A percentile compares a stretch with the other conserved stretches of the same genome.
These are phyloP conservation scores for Mrakia hoshinonis DNA, from an alignment of 768 basidiomycete species.

Conservation along the genomic window DNA sequence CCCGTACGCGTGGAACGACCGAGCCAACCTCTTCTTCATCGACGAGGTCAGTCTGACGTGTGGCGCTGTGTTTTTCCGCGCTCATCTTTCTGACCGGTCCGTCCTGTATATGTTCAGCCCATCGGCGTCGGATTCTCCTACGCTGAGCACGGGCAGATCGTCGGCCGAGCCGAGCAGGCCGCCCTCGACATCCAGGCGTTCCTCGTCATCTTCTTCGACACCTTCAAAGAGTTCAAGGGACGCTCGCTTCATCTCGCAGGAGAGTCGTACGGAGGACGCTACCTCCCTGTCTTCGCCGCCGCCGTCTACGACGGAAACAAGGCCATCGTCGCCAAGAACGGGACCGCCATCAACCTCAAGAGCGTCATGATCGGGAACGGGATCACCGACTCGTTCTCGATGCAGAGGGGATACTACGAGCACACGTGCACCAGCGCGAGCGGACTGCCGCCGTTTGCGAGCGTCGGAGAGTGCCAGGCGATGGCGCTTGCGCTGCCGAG, in stretches of 20 bases:
- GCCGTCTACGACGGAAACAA: conserved; percentile 66
- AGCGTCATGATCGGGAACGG: conserved; percentile 63
- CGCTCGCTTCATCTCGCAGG: conserved; percentile 64
- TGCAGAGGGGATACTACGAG: conserved; percentile 20
- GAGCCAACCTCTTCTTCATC: conserved; percentile 44
- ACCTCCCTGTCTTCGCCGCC: conserved; percentile 53
- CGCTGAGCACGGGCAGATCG: conserved; percentile 58
- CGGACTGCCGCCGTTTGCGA: conserved; percentile 48
- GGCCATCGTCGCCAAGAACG: conserved; percentile 48
- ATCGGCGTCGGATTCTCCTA: conserved; percentile 64
- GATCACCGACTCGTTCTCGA: conserved; percentile 33
- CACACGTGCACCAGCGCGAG: conserved; percentile 40
- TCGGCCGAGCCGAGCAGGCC: conserved; percentile 71
- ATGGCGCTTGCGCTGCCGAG: conserved; percentile 44
- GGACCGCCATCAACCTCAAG: conserved; percentile 54
- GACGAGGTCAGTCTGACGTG: conserved; percentile 48
- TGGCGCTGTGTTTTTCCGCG: no score
- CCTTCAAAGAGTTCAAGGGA: conserved; percentile 62
- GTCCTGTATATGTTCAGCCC: background rate
- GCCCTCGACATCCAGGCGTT: conserved; percentile 67
- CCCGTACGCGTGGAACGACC: conserved; percentile 42
- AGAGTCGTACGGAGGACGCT: conserved; percentile 60
- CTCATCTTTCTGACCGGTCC: background rate
- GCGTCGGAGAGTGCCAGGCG: conserved; percentile 50
- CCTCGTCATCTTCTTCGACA: conserved; percentile 49